Evolutionary conservation across 768 basidiomycete species (phyloP).

Genomic region (Hygrophoropsis aurantiaca): DNA sequence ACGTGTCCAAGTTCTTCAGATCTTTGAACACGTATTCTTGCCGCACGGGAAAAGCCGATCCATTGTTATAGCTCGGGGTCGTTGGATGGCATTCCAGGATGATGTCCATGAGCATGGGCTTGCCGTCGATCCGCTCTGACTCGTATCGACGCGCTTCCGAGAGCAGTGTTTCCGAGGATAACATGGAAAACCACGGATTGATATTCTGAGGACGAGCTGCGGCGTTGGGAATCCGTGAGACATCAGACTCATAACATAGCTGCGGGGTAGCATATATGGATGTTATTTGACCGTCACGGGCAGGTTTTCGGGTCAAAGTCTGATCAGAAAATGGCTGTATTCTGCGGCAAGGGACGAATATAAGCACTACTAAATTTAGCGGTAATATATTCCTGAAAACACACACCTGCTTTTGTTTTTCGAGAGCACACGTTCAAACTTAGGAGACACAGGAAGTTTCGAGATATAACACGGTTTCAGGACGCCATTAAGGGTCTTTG

Average conservation of each 20-base stretch:
- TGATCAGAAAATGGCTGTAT: too few species aligned
- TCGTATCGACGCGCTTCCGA: conserved; percentile 29
- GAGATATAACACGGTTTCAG: not conserved
- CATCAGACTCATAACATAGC: conserved; percentile 1
- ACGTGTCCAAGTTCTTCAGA: conserved; percentile 31
- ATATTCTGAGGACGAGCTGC: conserved; percentile 1
- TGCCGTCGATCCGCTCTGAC: conserved; percentile 29
- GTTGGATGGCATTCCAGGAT: conserved; percentile 38
- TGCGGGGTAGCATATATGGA: too few species aligned
- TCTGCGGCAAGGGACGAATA: too few species aligned
- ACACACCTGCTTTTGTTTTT: not conserved
- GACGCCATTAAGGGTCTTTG: not conserved
- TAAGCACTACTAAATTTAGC: too few species aligned
- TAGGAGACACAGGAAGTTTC: not conserved
- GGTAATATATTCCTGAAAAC: not conserved
- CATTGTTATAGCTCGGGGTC: conserved; percentile 27
- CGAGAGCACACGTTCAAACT: not conserved
- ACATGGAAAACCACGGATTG: not conserved
- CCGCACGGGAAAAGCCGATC: conserved; percentile 11
- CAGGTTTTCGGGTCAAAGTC: too few species aligned
- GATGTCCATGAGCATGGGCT: conserved; percentile 46
- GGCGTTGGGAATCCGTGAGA: not conserved
- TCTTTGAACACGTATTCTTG: conserved; percentile 27
- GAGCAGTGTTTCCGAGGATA: conserved; percentile 18
- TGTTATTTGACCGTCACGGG: too few species aligned